Conservation (phyloP, 768 basidiomycete species). For the Kwoniella sp. region DNA sequence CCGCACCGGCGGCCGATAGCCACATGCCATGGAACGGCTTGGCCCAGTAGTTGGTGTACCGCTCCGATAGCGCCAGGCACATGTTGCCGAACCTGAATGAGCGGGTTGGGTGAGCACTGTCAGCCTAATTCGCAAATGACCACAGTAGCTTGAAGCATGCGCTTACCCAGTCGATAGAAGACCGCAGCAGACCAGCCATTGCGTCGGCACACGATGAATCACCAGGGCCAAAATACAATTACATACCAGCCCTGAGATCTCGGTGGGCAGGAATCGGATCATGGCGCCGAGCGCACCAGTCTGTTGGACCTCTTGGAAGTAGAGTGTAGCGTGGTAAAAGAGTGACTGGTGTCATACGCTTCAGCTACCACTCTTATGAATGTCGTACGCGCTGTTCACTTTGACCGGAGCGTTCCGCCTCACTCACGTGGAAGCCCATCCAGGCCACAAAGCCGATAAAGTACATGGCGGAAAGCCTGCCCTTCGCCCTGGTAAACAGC, state of each 20-base stretch:
- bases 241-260: constrained; percentile 29
- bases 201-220: constrained; percentile 35
- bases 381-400: too few relatives aligned
- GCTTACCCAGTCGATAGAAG: constrained; percentile 44
- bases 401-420: too few relatives aligned
- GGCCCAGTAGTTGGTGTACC: constrained; percentile 34
- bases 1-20: constrained; percentile 36
- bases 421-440: constrained; percentile 40
- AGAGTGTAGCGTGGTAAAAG: constrained; percentile 17
- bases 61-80: constrained; percentile 26
- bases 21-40: constrained; percentile 18
- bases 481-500: constrained; percentile 45
- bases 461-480: constrained; percentile 37
- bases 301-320: constrained; percentile 12
- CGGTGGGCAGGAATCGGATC: constrained; percentile 32
- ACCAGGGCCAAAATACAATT: constrained; percentile 37
- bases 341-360: neutral
- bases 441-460: constrained; percentile 37
- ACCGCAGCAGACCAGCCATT: constrained; percentile 41
- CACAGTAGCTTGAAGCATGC: neutral
- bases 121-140: neutral
- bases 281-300: constrained; percentile 9
- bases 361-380: too few relatives aligned
- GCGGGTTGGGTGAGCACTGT: neutral
- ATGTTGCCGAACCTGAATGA: constrained; percentile 30